phyloP scores from a whole-genome alignment of 768 basidiomycete genomes.

The Ramaria sp. region DNA sequence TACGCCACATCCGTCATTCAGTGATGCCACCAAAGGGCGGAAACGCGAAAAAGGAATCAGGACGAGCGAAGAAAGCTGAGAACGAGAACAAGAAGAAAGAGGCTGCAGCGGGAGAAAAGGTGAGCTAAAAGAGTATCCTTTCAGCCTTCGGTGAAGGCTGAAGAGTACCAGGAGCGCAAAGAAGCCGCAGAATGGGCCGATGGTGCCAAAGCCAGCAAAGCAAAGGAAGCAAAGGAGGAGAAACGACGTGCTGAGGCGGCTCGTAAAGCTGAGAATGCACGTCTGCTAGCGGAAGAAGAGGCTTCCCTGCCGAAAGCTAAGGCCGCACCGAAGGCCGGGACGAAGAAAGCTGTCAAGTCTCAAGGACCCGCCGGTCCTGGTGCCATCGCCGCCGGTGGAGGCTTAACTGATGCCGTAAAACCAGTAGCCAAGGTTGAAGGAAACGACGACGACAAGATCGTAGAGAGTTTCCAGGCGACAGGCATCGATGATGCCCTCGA shows the following conservation, averaged over 20 bases:
- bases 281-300: conserved; percentile 85
- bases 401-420: conserved; percentile 19
- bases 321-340: conserved; percentile 48
- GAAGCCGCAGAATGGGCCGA: conserved; percentile 62
- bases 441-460: conserved; percentile 25
- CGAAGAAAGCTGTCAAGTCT: conserved; percentile 45
- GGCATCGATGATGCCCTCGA: conserved; percentile 89
- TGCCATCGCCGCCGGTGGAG: conserved; percentile 69
- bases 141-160: background rate
- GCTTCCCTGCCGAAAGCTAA: conserved; percentile 50
- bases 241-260: conserved; percentile 73
- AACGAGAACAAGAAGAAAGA: conserved; percentile 77
- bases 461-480: conserved; percentile 69
- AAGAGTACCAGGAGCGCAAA: conserved; percentile 46
- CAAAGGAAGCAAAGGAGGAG: conserved; percentile 64
- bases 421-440: conserved; percentile 21
- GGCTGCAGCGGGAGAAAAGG: conserved; percentile 49
- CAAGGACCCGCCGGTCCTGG: conserved; percentile 67
- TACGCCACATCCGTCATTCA: background rate
- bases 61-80: conserved; percentile 84
- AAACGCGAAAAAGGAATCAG: conserved; percentile 88
- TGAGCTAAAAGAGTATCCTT: conserved; percentile 17
- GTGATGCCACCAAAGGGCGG: conserved; percentile 78
- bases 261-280: conserved; percentile 79
- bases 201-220: conserved; percentile 54